phyloP scores from a whole-genome alignment of 108 stramenopile genomes.

The Pelagomonas calceolata region DNA sequence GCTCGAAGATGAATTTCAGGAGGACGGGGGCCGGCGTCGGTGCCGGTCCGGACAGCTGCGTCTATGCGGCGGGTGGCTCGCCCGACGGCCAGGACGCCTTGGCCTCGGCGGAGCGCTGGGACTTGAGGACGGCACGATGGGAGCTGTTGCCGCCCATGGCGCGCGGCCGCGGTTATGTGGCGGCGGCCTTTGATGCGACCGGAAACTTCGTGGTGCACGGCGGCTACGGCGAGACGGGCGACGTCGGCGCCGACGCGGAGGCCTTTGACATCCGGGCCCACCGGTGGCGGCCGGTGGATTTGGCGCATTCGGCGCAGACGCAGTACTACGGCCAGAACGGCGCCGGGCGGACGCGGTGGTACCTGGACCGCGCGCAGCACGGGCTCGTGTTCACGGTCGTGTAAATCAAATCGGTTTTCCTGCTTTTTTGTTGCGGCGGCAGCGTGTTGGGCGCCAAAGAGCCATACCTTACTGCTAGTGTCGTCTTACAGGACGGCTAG shows the following conservation, averaged over 20 bases:
- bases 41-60: neutral
- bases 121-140: neutral
- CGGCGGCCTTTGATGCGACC: neutral
- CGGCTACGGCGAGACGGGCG: neutral
- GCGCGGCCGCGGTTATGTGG: neutral
- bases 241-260: neutral
- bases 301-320: no score
- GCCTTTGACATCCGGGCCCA: neutral
- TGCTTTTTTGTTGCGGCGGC: no score
- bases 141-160: neutral
- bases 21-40: neutral
- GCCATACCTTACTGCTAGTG: no score
- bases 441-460: no score
- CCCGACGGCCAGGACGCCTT: neutral
- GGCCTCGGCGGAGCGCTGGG: neutral
- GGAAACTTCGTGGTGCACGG: neutral
- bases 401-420: no score
- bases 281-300: neutral
- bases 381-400: no score
- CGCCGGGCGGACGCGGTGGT: no score
- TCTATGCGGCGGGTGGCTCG: neutral
- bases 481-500: no score
- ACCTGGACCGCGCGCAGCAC: no score
- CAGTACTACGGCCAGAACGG: no score
- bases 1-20: neutral